phyloP scores from a whole-genome alignment of 129 eudicot genomes.

The Flaveria brownii region DNA sequence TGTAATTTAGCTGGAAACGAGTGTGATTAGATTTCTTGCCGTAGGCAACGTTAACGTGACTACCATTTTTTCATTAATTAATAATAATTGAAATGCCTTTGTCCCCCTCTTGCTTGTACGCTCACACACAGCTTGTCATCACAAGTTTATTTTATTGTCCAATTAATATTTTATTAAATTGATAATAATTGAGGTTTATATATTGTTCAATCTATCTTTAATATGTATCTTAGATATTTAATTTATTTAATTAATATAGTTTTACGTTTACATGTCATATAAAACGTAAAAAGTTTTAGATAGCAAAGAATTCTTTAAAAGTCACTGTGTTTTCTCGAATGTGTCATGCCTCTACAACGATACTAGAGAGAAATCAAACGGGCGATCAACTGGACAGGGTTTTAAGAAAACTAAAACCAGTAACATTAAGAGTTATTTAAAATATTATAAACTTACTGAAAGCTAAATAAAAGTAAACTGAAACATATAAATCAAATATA shows the following conservation, averaged over 20 bases:
- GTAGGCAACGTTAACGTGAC: neutral
- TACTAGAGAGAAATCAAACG: too few species aligned
- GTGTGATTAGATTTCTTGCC: neutral
- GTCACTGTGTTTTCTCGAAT: too few species aligned
- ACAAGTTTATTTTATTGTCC: neutral
- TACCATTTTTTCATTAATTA: too few species aligned
- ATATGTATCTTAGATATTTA: neutral
- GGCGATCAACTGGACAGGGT: too few species aligned
- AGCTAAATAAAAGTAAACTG: too few species aligned
- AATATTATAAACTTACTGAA: too few species aligned
- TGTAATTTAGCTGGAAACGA: neutral
- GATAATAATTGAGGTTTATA: neutral
- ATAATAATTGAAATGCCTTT: too few species aligned
- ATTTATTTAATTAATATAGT: neutral
- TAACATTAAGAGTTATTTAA: too few species aligned
- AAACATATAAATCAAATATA: too few species aligned
- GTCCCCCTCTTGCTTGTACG: neutral
- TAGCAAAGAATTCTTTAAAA: too few species aligned
- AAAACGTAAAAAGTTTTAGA: neutral
- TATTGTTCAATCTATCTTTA: neutral
- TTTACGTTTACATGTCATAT: neutral
- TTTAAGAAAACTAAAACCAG: too few species aligned
- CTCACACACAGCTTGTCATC: neutral
- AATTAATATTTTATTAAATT: neutral
- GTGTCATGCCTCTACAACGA: too few species aligned